Conservation (phyloP, 1,284 basidiomycete species). For the Apiotrichum akiyoshidainum region DNA sequence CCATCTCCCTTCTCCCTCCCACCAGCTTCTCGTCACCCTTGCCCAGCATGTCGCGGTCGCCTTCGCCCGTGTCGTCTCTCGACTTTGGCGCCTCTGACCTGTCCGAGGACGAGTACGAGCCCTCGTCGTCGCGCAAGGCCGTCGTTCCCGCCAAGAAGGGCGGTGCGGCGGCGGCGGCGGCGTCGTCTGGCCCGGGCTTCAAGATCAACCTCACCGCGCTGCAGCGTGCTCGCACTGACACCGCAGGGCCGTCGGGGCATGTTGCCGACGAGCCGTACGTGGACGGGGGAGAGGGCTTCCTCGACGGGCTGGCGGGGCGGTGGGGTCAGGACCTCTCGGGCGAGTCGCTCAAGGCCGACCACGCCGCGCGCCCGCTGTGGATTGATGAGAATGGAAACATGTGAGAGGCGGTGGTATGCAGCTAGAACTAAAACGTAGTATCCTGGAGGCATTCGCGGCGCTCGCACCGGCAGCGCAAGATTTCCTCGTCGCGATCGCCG, state of each 20-base stretch:
- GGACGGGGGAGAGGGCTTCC: constrained; percentile 31
- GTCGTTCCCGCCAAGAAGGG: constrained; percentile 9
- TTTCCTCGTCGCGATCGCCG: constrained; percentile 95
- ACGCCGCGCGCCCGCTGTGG: constrained; percentile 85
- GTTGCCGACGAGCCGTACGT: constrained; percentile 23
- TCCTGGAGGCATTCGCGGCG: constrained; percentile 91
- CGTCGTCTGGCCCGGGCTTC: constrained; percentile 9
- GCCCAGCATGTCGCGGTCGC: constrained; percentile 37
- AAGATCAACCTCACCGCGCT: constrained; percentile 44
- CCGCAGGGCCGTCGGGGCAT: constrained; percentile 25
- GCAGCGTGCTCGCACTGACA: constrained; percentile 26
- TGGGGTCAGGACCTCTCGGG: constrained; percentile 39
- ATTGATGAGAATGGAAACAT: constrained; percentile 93
- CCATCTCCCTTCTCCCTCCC: background rate
- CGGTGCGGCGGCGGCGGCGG: background rate
- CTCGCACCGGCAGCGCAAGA: constrained; percentile 98
- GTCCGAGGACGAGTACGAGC: constrained; percentile 39
- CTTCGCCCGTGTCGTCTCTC: constrained; percentile 46
- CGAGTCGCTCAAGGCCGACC: constrained; percentile 84
- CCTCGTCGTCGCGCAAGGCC: constrained; percentile 18
- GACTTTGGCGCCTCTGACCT: constrained; percentile 43
- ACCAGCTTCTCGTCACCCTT: background rate
- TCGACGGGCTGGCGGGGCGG: constrained; percentile 33
- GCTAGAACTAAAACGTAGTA: constrained; percentile 48
- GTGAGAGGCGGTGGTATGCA: constrained; percentile 20